Percentiles rank a stretch among this genome's conserved stretches.
Evolutionary conservation across 768 basidiomycete species (phyloP).

Genomic region (Suillus weaverae): DNA sequence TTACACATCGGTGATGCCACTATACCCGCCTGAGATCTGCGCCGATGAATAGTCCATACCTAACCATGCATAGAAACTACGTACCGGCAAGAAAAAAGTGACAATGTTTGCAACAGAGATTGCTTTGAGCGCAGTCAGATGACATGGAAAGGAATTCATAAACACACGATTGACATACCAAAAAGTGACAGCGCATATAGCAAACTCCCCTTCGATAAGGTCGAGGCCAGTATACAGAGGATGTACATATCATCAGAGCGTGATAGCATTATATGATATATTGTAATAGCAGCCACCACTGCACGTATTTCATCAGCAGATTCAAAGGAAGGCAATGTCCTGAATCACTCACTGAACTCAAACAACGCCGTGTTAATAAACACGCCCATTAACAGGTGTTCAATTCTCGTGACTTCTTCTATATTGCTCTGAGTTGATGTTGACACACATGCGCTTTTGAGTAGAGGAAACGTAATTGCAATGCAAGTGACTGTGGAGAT

Average conservation of each 20-base stretch:
- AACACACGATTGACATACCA: constrained; percentile 1
- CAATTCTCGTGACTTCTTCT: constrained; percentile 5
- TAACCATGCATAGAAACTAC: neutral
- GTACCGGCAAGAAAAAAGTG: constrained; percentile 10
- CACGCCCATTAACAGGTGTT: constrained; percentile 7
- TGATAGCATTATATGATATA: neutral
- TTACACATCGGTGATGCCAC: constrained; percentile 9
- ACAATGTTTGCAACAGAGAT: constrained; percentile 9
- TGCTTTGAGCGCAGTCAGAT: neutral
- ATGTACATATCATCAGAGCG: neutral
- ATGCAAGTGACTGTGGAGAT: constrained; percentile 7
- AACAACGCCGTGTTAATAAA: constrained; percentile 8
- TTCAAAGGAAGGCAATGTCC: neutral
- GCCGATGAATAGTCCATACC: neutral
- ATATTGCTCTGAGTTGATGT: neutral
- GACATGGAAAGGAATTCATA: neutral
- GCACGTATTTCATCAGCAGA: neutral
- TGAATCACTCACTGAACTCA: constrained; percentile 11
- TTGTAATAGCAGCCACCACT: constrained; percentile 5
- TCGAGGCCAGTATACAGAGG: neutral
- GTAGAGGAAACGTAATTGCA: neutral
- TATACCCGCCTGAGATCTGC: constrained; percentile 7
- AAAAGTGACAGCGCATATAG: constrained; percentile 12
- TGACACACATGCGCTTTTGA: constrained; percentile 4
- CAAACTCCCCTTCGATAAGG: constrained; percentile 10